Evolutionary conservation across 352 stramenopile genomes (phyloP).

Genomic region (Porosira glacialis): DNA sequence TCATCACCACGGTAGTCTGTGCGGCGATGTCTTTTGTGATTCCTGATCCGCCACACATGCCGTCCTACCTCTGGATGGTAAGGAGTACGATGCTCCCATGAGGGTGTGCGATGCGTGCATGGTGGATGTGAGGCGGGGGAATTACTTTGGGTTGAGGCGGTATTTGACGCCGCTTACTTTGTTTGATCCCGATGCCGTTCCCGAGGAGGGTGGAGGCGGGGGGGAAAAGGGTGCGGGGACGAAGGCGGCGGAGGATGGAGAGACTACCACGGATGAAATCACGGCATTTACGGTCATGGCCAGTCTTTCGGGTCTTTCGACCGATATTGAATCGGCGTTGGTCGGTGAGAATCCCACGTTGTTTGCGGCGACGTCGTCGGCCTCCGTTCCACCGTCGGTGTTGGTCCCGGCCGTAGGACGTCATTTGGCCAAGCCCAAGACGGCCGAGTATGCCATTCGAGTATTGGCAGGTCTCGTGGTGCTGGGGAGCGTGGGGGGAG

Average conservation of each 20-base stretch:
- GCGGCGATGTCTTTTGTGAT: too few species aligned
- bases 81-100: too few species aligned
- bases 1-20: too few species aligned
- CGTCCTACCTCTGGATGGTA: too few species aligned
- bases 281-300: constrained; percentile 61
- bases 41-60: too few species aligned
- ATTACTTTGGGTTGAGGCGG: constrained; percentile 76
- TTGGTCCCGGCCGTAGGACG: constrained; percentile 63
- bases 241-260: constrained; percentile 28
- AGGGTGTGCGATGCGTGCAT: constrained; percentile 75
- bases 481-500: constrained; percentile 59
- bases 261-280: constrained; percentile 36
- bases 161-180: constrained; percentile 76
- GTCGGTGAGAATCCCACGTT: constrained; percentile 39
- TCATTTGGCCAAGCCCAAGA: constrained; percentile 58
- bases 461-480: constrained; percentile 59
- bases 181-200: too few species aligned
- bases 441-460: constrained; percentile 62
- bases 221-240: constrained; percentile 1
- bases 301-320: constrained; percentile 56
- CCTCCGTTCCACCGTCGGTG: constrained; percentile 43
- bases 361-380: constrained; percentile 48
- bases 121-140: constrained; percentile 69
- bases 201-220: too few species aligned
- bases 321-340: constrained; percentile 67